These are phyloP conservation scores for Groenewaldozyma auringiensis DNA, from an alignment of 1,139 yeast species.

Conservation along the genomic window DNA sequence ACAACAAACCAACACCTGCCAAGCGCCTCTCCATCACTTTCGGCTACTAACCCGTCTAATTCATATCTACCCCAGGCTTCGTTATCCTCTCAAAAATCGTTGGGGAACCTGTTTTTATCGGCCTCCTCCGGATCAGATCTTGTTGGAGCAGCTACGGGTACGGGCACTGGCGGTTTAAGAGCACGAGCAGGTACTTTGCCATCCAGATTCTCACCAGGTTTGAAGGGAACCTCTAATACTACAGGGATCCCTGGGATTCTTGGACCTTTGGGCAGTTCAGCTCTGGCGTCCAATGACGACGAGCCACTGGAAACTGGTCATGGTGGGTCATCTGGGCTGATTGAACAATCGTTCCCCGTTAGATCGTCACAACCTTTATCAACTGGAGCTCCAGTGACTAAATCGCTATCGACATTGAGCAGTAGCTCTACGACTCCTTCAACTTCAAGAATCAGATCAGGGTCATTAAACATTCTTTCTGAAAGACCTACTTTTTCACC, in stretches of 20 bases:
- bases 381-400: conserved; percentile 9
- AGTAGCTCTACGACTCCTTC: conserved; percentile 7
- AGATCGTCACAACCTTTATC: conserved; percentile 14
- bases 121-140: neutral
- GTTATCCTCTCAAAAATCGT: neutral
- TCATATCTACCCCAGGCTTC: neutral
- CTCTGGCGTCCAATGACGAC: conserved; percentile 5
- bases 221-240: conserved; percentile 6
- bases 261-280: neutral
- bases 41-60: neutral
- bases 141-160: neutral
- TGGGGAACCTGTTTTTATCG: neutral
- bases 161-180: conserved; percentile 20
- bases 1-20: neutral
- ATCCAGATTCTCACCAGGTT: conserved; percentile 33
- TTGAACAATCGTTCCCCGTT: conserved; percentile 20
- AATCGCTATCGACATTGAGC: conserved; percentile 11
- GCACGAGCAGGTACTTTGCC: conserved; percentile 42
- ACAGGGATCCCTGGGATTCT: conserved; percentile 8
- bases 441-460: conserved; percentile 28
- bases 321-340: conserved; percentile 22
- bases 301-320: conserved; percentile 11
- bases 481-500: conserved; percentile 27
- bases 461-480: conserved; percentile 29
- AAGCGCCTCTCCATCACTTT: neutral